Evolutionary conservation across 176 grass and related monocot genomes (phyloP).

Genomic region (Secale cereale): DNA sequence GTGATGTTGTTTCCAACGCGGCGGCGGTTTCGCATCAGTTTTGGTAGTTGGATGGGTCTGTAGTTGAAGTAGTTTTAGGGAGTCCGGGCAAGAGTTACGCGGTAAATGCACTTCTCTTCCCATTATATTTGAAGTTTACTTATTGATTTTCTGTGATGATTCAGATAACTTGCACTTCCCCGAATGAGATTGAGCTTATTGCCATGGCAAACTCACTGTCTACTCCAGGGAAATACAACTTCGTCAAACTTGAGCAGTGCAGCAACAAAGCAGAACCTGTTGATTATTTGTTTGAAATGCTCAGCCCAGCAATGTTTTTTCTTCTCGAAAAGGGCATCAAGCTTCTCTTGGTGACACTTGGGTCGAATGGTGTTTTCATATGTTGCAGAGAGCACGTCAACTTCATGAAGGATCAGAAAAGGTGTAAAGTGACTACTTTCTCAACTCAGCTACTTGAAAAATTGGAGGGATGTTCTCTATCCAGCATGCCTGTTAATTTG

Average conservation of each 20-base stretch:
- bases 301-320: slow-evolving; percentile 73
- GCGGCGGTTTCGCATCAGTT: not conserved
- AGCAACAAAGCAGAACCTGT: slow-evolving; percentile 32
- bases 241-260: slow-evolving; percentile 28
- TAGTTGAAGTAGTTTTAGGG: not conserved
- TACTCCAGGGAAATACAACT: slow-evolving; percentile 42
- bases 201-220: slow-evolving; percentile 84
- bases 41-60: not conserved
- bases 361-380: slow-evolving; percentile 72
- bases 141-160: slow-evolving; percentile 22
- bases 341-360: slow-evolving; percentile 77
- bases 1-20: not conserved
- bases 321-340: slow-evolving; percentile 91
- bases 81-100: not conserved
- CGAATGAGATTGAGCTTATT: slow-evolving; percentile 87
- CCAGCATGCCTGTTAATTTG: slow-evolving; percentile 19
- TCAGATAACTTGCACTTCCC: slow-evolving; percentile 85
- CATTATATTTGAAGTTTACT: slow-evolving; percentile 3
- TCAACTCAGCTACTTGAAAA: slow-evolving; percentile 38
- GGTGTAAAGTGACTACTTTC: slow-evolving; percentile 28
- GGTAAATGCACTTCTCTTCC: not conserved
- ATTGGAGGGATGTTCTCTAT: slow-evolving; percentile 27
- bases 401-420: slow-evolving; percentile 37
- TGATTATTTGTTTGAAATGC: slow-evolving; percentile 69
- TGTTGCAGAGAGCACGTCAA: slow-evolving; percentile 53